Evolutionary conservation across 1,284 basidiomycete species (phyloP).

Genomic region (Cryptococcus hybrid): DNA sequence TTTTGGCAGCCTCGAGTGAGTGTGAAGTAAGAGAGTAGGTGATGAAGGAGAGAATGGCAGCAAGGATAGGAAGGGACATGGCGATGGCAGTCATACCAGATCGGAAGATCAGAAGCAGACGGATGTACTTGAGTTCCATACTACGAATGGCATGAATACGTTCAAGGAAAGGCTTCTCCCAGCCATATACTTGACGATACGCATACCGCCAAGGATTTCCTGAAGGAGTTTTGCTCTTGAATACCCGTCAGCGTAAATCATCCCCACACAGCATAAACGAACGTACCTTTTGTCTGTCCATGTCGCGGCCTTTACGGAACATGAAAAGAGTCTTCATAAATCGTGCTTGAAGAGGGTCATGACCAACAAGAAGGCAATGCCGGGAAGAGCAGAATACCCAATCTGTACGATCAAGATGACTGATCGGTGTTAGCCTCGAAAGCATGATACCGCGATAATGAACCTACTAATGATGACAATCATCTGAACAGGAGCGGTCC

Average conservation of each 20-base stretch:
- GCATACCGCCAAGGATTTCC: conserved; percentile 74
- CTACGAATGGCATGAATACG: conserved; percentile 68
- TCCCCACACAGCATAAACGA: conserved; percentile 37
- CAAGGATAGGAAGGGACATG: conserved; percentile 65
- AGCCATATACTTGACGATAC: conserved; percentile 78
- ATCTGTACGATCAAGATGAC: conserved; percentile 53
- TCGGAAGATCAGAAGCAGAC: conserved; percentile 62
- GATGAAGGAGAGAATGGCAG: conserved; percentile 81
- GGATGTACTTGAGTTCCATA: conserved; percentile 75
- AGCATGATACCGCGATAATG: not conserved
- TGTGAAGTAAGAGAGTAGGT: conserved; percentile 73
- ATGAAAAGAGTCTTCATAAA: conserved; percentile 74
- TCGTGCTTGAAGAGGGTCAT: conserved; percentile 59
- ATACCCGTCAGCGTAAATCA: conserved; percentile 18
- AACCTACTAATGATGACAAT: conserved; percentile 28
- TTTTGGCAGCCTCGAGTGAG: conserved; percentile 56
- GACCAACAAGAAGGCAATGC: conserved; percentile 66
- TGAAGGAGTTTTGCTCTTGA: conserved; percentile 54
- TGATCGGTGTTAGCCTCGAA: conserved; percentile 16
- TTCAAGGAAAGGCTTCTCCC: conserved; percentile 60
- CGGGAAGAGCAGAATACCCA: conserved; percentile 55
- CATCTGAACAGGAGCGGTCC: conserved; percentile 62
- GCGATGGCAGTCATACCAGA: conserved; percentile 53
- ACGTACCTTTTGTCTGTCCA: conserved; percentile 64
- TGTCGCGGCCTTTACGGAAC: conserved; percentile 64